These are phyloP conservation scores for Ceratocystis lukuohia DNA, from an alignment of 2,329 filamentous ascomycete genomes.

Conservation along the genomic window DNA sequence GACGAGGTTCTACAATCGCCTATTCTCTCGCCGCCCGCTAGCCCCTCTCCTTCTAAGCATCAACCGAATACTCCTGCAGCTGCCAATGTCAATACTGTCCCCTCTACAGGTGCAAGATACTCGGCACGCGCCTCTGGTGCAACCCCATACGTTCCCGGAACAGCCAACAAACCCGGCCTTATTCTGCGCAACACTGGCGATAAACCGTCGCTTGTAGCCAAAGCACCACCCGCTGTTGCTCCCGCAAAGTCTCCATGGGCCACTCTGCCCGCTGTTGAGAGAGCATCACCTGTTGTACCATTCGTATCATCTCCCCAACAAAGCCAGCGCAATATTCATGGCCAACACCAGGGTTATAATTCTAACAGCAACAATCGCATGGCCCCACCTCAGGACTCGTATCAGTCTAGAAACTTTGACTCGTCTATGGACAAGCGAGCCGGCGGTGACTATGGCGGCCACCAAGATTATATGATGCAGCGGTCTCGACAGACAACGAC, in stretches of 20 bases:
- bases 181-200: conserved; percentile 52
- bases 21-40: conserved; percentile 19
- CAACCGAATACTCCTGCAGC: conserved; percentile 32
- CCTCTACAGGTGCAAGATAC: not conserved
- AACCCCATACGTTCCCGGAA: not conserved
- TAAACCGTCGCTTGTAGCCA: conserved; percentile 60
- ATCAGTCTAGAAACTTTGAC: conserved; percentile 11
- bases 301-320: conserved; percentile 23
- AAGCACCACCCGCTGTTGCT: conserved; percentile 51
- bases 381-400: conserved; percentile 1
- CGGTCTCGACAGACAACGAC: conserved; percentile 16
- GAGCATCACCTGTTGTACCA: conserved; percentile 50
- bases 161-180: conserved; percentile 39
- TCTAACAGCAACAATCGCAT: not conserved
- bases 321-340: conserved; percentile 24
- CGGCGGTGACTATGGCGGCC: conserved; percentile 9
- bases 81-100: conserved; percentile 20
- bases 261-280: conserved; percentile 69
- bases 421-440: conserved; percentile 10
- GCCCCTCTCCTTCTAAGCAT: not conserved
- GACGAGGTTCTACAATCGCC: conserved; percentile 27
- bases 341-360: conserved; percentile 18
- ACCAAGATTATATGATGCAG: conserved; percentile 3
- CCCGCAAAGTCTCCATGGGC: conserved; percentile 90
- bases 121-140: not conserved